These are phyloP conservation scores for Tricladium varicosporioides DNA, from an alignment of 2,329 filamentous ascomycete genomes.

Conservation along the genomic window DNA sequence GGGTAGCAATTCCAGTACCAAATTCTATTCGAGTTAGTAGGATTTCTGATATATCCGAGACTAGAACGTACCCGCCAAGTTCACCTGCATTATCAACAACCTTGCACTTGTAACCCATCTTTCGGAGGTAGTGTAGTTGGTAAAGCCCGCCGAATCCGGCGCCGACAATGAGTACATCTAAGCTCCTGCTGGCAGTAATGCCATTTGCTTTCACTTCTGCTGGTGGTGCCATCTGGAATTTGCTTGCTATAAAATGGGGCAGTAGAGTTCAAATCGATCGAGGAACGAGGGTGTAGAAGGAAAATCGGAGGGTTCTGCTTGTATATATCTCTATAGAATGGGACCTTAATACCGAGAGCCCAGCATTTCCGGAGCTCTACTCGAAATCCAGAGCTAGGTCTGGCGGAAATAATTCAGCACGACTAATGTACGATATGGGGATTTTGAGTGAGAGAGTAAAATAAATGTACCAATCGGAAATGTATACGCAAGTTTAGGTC, in stretches of 20 bases:
- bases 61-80: constrained; percentile 2
- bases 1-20: constrained; percentile 41
- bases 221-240: constrained; percentile 7
- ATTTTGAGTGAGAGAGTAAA: neutral
- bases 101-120: constrained; percentile 15
- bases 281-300: neutral
- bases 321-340: neutral
- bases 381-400: neutral
- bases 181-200: neutral
- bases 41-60: neutral
- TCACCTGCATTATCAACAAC: constrained; percentile 6
- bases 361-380: no score
- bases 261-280: neutral
- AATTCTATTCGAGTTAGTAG: constrained; percentile 9
- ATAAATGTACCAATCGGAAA: neutral
- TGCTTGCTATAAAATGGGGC: neutral
- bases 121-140: constrained; percentile 51
- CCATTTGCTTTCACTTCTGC: constrained; percentile 7
- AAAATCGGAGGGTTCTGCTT: neutral
- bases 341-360: neutral
- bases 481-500: neutral
- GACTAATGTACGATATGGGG: neutral
- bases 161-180: constrained; percentile 30
- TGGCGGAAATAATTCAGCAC: neutral
- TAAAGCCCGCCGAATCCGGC: constrained; percentile 38